phyloP scores from a whole-genome alignment of 192 early-diverging fungal species.

The Podila epicladia region DNA sequence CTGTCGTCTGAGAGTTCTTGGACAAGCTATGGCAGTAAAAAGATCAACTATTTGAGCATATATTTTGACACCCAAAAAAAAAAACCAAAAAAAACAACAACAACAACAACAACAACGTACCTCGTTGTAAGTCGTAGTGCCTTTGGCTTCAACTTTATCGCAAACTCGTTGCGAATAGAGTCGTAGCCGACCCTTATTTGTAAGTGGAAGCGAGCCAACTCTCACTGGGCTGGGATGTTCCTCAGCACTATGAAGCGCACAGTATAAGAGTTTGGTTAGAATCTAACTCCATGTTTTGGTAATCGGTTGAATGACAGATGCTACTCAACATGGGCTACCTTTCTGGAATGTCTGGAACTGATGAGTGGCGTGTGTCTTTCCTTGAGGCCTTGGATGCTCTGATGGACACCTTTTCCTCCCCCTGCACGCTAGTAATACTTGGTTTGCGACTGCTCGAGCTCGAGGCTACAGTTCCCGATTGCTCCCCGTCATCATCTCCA shows the following conservation, averaged over 20 bases:
- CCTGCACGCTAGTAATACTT: conserved; percentile 5
- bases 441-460: conserved; percentile 23
- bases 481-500: background rate
- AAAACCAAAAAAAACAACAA: background rate
- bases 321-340: background rate
- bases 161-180: conserved; percentile 71
- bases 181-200: conserved; percentile 58
- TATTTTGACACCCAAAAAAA: background rate
- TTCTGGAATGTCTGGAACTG: conserved; percentile 8
- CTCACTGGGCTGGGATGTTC: conserved; percentile 6
- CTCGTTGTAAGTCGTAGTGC: conserved; percentile 70
- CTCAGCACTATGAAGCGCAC: conserved; percentile 10
- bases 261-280: background rate
- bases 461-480: conserved; percentile 3
- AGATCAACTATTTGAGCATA: background rate
- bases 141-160: conserved; percentile 66
- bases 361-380: conserved; percentile 6
- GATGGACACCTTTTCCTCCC: background rate
- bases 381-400: conserved; percentile 3
- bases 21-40: conserved; percentile 15
- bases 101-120: no score
- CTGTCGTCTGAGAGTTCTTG: conserved; percentile 21
- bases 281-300: no score
- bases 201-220: background rate
- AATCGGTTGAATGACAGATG: background rate